Evolutionary conservation across 768 basidiomycete species (phyloP).

Genomic region (Dentipellis sp.): DNA sequence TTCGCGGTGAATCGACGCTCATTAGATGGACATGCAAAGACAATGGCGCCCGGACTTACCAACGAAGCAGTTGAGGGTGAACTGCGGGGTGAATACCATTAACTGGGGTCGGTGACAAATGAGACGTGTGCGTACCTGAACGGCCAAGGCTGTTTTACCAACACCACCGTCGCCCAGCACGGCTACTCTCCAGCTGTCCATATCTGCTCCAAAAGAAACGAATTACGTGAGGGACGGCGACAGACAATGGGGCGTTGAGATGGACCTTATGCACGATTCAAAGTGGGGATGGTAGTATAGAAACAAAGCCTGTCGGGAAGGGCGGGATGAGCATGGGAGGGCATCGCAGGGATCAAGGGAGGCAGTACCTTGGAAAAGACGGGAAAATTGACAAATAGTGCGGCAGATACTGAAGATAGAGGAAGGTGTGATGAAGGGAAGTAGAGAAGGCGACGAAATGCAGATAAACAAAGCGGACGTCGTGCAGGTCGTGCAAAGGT

Average conservation of each 20-base stretch:
- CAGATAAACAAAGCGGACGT: slow-evolving; percentile 31
- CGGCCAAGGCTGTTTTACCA: slow-evolving; percentile 92
- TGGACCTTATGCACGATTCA: slow-evolving; percentile 12
- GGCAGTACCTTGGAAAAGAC: slow-evolving; percentile 8
- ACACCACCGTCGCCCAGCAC: slow-evolving; percentile 97
- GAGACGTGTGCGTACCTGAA: slow-evolving; percentile 61
- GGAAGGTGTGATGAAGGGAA: slow-evolving; percentile 1
- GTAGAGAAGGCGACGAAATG: slow-evolving; percentile 5
- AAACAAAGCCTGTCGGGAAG: not conserved
- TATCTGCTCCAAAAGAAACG: slow-evolving; percentile 29
- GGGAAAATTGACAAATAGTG: slow-evolving; percentile 2
- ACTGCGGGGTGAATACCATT: slow-evolving; percentile 36
- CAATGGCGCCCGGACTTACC: slow-evolving; percentile 41
- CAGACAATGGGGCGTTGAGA: not conserved
- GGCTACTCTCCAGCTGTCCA: slow-evolving; percentile 95
- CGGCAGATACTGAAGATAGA: slow-evolving; percentile 15
- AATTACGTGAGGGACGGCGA: not conserved
- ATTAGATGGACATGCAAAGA: slow-evolving; percentile 1
- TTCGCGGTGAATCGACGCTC: not conserved
- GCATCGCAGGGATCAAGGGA: not conserved
- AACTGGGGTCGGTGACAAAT: not conserved
- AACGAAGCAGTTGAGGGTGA: slow-evolving; percentile 93
- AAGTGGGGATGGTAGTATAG: not conserved
- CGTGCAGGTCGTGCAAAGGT: slow-evolving; percentile 54
- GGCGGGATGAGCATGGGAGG: not conserved